Base-by-base conservation (phyloP, 2,329 filamentous ascomycete genomes). In the Gnomoniopsis sp. region DNA sequence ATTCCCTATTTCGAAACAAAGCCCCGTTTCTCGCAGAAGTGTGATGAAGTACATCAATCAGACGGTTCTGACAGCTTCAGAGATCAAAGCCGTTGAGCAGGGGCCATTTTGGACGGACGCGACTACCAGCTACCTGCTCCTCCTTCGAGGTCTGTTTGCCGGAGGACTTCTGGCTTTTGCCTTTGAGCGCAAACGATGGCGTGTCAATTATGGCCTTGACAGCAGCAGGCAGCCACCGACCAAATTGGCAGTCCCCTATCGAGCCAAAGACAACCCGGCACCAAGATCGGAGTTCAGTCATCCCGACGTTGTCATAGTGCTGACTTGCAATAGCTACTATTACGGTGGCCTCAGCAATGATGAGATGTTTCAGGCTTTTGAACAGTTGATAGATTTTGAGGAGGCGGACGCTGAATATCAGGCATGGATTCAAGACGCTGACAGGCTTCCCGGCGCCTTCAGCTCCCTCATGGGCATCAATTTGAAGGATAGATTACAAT, bases 161-260 rank as follows among this genome's bases (percentile, higher is more conserved):
- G 69, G 75, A 0, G 80, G 83, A 0, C 72, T 89, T 0, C 64
- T 90, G 0, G 64, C 64, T 0, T 87, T 86, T 59, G 74, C 72
- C 0, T 70, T 89, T 0, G 69, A 71, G 0, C 70, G 79, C 14
- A 89, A 88, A 63, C 74, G 86, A 1, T 90, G 84, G 83, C 71
- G 81, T 2, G 87, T 90, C 0, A 79, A 88, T 55, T 90, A 86
- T 58, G 87, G 88, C 0, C 72, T 82, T 0, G 79, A 85, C 65
- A 59, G 64, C 0, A 65, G 59, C 0, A 68, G 83, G 2, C 62
- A 63, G 0, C 79, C 77, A 0, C 50, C 58, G 1, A 82, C 79
- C 0, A 73, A 67, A 53, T 74, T 88, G 0, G 80, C 81, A 0
- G 83, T 89, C 0, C 86, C 85, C 0, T 89, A 80, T 62, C 75